A percentile compares a stretch with the other conserved stretches of the same genome.
phyloP scores from a whole-genome alignment of 2,329 filamentous ascomycete genomes.

The Fusarium foetens region DNA sequence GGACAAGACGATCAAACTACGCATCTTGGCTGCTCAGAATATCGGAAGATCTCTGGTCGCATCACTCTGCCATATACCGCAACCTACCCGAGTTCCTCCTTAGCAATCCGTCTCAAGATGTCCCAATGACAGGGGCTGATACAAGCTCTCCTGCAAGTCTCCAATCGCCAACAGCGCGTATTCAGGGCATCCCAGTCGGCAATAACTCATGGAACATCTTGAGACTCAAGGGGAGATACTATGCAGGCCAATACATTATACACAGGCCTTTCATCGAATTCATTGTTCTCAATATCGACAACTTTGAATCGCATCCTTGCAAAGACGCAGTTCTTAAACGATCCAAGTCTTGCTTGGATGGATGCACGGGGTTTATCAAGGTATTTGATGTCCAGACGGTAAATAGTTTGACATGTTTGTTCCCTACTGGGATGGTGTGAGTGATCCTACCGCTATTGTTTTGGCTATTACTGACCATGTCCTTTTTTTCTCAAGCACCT shows the following conservation, averaged over 20 bases:
- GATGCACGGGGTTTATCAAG: constrained; percentile 42
- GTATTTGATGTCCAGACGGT: constrained; percentile 43
- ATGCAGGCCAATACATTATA: constrained; percentile 47
- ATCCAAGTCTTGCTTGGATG: constrained; percentile 39
- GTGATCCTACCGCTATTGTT: not conserved
- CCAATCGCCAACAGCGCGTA: not conserved
- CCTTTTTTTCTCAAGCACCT: not conserved
- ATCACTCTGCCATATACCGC: constrained; percentile 43
- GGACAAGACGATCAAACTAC: constrained; percentile 35
- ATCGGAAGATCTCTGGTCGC: constrained; percentile 42
- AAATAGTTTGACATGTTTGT: constrained; percentile 44
- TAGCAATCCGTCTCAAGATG: not conserved
- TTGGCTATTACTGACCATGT: rapidly evolving
- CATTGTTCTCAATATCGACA: constrained; percentile 40
- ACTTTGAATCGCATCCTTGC: constrained; percentile 41
- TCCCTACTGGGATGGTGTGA: constrained; percentile 47
- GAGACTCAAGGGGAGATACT: constrained; percentile 44
- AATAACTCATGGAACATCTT: constrained; percentile 49
- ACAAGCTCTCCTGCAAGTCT: not conserved
- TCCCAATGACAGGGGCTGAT: not conserved
- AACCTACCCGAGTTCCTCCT: constrained; percentile 44
- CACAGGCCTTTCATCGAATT: constrained; percentile 47
- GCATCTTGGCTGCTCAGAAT: constrained; percentile 43
- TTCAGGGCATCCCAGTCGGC: not conserved
- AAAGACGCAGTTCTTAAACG: constrained; percentile 35